Evolutionary conservation across 257 asterid species (phyloP).

Genomic region (Nicotiana otophora): DNA sequence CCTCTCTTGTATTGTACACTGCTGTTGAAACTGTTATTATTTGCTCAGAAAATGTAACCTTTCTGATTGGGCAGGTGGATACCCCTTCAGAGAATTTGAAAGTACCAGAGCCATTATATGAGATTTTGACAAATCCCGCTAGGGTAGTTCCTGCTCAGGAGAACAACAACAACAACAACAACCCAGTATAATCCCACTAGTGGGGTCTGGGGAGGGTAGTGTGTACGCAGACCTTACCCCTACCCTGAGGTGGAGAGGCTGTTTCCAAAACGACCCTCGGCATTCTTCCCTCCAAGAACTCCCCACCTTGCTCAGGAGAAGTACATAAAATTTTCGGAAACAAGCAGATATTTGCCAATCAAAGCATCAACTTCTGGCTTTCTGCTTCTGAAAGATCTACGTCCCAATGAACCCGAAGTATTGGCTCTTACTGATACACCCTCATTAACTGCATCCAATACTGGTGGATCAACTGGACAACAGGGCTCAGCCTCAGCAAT

Average conservation of each 20-base stretch:
- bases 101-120: constrained; percentile 73
- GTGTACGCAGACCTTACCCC: no score
- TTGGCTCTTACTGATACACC: constrained; percentile 75
- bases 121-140: constrained; percentile 86
- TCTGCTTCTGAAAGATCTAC: constrained; percentile 73
- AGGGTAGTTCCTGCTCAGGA: constrained; percentile 89
- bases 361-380: constrained; percentile 83
- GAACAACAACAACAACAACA: no score
- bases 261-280: no score
- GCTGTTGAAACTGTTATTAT: not conserved
- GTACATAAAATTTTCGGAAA: constrained; percentile 62
- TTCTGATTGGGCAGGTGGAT: constrained; percentile 49
- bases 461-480: constrained; percentile 49
- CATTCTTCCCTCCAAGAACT: no score
- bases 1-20: not conserved
- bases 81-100: constrained; percentile 49
- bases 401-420: constrained; percentile 75
- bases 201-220: no score
- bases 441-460: constrained; percentile 38
- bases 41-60: not conserved
- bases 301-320: constrained; percentile 83
- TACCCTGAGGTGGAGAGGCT: no score
- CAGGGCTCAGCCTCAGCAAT: constrained; percentile 58
- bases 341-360: constrained; percentile 80
- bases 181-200: no score